Evolutionary conservation across 2,329 filamentous ascomycete species (phyloP).

Genomic region (Mariannaea elegans): DNA sequence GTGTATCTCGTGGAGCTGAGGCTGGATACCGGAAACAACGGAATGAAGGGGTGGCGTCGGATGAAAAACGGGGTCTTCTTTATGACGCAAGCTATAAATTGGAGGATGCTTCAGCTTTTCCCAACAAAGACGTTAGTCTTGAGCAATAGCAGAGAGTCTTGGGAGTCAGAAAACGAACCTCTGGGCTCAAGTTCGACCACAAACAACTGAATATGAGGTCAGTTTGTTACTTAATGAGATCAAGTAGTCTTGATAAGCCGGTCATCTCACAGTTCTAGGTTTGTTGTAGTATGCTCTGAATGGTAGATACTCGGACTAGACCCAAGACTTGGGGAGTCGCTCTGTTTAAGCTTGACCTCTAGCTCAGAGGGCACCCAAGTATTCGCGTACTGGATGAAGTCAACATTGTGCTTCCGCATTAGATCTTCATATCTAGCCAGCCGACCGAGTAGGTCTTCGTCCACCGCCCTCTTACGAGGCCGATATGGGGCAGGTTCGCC

Average conservation of each 20-base stretch:
- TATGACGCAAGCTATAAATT: conserved; percentile 24
- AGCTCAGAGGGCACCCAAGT: conserved; percentile 37
- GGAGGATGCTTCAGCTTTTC: conserved; percentile 38
- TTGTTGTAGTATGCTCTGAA: neutral
- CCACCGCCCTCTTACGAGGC: conserved; percentile 39
- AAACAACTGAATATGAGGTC: conserved; percentile 14
- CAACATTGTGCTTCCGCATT: conserved; percentile 39
- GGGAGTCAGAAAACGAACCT: conserved; percentile 10
- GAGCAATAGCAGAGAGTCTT: rapidly evolving
- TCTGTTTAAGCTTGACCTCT: conserved; percentile 7
- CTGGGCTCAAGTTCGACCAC: conserved; percentile 31
- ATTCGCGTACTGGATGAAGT: conserved; percentile 30
- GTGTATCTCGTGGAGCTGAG: conserved; percentile 25
- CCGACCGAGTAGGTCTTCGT: conserved; percentile 38
- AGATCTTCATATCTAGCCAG: conserved; percentile 40
- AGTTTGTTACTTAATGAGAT: neutral
- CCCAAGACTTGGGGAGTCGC: neutral
- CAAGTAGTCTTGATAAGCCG: rapidly evolving
- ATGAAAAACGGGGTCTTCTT: conserved; percentile 32
- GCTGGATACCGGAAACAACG: neutral
- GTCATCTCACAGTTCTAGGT: conserved; percentile 12
- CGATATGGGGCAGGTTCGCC: conserved; percentile 27
- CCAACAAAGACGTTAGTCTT: conserved; percentile 4
- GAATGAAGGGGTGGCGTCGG: conserved; percentile 18
- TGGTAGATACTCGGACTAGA: neutral